Conservation (phyloP, 163 green algal genomes). For the Scenedesmus sp. region DNA sequence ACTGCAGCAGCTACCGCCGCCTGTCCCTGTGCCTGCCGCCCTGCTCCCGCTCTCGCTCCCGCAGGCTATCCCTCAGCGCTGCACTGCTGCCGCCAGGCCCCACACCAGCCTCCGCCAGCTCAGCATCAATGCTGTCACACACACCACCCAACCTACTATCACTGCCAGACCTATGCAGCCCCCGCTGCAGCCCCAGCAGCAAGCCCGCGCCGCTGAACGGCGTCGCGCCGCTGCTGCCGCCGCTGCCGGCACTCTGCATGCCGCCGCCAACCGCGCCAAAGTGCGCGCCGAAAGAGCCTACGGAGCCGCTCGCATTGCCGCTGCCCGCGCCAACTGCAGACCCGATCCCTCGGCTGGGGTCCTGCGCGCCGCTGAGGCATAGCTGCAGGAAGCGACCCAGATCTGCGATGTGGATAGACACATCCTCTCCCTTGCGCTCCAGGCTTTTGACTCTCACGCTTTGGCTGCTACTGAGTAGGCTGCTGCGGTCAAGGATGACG, state of each 20-base stretch:
- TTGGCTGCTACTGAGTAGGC: neutral
- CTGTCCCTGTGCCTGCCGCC: slow-evolving; percentile 24
- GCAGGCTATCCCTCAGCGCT: neutral
- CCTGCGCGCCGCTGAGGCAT: slow-evolving; percentile 35
- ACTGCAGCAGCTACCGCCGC: slow-evolving; percentile 5
- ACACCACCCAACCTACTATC: neutral
- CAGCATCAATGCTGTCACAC: slow-evolving; percentile 10
- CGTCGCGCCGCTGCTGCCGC: neutral
- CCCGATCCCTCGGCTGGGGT: neutral
- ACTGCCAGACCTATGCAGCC: slow-evolving; percentile 17
- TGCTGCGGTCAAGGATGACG: slow-evolving; percentile 74
- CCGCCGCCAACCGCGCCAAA: neutral
- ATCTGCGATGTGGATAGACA: slow-evolving; percentile 22
- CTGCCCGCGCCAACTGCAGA: neutral
- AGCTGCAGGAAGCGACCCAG: slow-evolving; percentile 42
- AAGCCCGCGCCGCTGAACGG: neutral
- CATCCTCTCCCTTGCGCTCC: slow-evolving; percentile 41
- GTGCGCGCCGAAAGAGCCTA: neutral
- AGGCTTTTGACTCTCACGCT: slow-evolving; percentile 38
- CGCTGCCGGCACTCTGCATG: neutral
- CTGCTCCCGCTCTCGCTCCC: neutral
- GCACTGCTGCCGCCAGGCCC: neutral
- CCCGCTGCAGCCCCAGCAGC: neutral
- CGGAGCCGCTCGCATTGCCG: neutral
- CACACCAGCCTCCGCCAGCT: neutral